Evolutionary conservation across 306 rosid genomes (phyloP).

Genomic region (Urtica urens): DNA sequence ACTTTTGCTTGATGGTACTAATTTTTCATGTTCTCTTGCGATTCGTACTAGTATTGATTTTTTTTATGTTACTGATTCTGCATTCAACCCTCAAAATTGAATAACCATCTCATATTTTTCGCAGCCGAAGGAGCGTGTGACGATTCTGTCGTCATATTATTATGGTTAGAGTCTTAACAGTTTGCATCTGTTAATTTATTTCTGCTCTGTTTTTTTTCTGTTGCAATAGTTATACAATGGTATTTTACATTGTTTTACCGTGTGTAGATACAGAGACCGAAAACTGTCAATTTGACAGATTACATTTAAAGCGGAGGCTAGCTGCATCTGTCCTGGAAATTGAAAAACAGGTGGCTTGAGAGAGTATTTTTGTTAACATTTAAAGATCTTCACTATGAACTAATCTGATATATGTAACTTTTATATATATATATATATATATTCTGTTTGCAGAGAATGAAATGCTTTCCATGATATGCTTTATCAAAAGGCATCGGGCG

Average conservation of each 20-base stretch:
- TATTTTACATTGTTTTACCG: neutral
- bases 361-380: neutral
- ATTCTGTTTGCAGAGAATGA: constrained; percentile 65
- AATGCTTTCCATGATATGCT: constrained; percentile 69
- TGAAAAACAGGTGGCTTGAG: constrained; percentile 59
- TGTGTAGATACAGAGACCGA: constrained; percentile 61
- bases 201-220: neutral
- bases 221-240: neutral
- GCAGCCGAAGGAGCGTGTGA: constrained; percentile 79
- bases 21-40: neutral
- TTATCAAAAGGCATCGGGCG: too few relatives aligned
- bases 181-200: neutral
- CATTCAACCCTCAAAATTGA: constrained; percentile 6
- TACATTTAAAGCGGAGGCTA: constrained; percentile 50
- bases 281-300: constrained; percentile 56
- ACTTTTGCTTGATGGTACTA: too few relatives aligned
- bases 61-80: neutral
- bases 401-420: constrained; percentile 9
- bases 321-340: constrained; percentile 66
- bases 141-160: constrained; percentile 78
- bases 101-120: constrained; percentile 10
- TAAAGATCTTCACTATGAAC: neutral
- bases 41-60: neutral
- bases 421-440: too few relatives aligned
- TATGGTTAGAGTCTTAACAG: constrained; percentile 55